Evolutionary conservation across 371 early-diverging fungal genomes (phyloP), one percentile per base, ranked within the genome.

Genomic region (Lichtheimia hyalospora): DNA sequence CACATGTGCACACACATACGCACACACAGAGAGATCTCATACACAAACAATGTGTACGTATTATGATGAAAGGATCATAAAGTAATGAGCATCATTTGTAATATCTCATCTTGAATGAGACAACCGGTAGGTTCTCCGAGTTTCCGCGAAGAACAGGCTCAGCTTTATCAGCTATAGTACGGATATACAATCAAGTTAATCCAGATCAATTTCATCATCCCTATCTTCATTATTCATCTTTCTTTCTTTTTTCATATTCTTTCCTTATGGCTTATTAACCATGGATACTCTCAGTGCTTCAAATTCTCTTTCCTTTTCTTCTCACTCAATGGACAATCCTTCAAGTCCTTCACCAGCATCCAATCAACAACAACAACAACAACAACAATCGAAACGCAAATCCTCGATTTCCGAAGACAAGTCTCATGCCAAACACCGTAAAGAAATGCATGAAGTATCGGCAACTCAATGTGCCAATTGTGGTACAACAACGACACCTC

Each of bases 401-500:
- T 34, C 34, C 34, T 34, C 34, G 34, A 34, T 46, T n/a, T 5
- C n/a, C 14, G 46, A 46, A 46, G 21, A n/a, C 46, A 46, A 46
- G 46, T 21, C 54, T 0, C 15, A 18, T 16, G 12, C 43, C 12
- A 23, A n/a, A n/a, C 41, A 55, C 25, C 53, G 53, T 13, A 55
- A 55, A 44, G 56, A 55, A 55, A 23, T 55, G 14, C 24, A 55
- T 14, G 44, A 42, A 16, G 56, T 55, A 16, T 55, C 56, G 16
- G 56, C 56, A 25, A 55, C 56, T 5, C 20, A 18, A 55, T 96
- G 97, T 74, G 74, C 86, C 20, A 94, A 96, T 72, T 96, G 97
- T 74, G 81, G 83, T 0, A 93, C 93, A 1, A 91, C 89, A 3
- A 83, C 84, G 3, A 97, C 97, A 0, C 96, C 96, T 0, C 75